A percentile compares a stretch with the other conserved stretches of the same genome.
Conservation (phyloP, 1,284 basidiomycete species). For the Pseudozyma tsukubaensis region DNA sequence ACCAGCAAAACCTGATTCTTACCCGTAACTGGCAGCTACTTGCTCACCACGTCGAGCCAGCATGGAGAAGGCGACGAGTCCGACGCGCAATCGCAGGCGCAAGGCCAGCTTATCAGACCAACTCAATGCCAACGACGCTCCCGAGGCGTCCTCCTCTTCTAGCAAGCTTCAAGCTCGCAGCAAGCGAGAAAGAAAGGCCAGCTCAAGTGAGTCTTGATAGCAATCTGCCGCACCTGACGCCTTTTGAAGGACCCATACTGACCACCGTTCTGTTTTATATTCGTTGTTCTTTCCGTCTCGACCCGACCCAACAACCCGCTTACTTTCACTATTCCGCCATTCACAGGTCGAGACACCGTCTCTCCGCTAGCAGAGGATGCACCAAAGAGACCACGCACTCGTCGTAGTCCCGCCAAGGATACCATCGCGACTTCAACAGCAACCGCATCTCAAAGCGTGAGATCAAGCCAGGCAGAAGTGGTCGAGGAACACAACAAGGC, state of each 20-base stretch:
- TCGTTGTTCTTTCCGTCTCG: no score
- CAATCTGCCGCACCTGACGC: no score
- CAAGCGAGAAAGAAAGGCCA: constrained; percentile 17
- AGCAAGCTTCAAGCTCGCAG: neutral
- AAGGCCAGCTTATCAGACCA: constrained; percentile 12
- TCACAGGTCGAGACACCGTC: constrained; percentile 11
- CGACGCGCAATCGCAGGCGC: constrained; percentile 15
- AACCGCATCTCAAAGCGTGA: neutral
- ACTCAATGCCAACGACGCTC: constrained; percentile 2
- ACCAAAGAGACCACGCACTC: constrained; percentile 16
- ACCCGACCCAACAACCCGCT: no score
- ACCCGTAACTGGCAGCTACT: neutral
- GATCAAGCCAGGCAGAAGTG: neutral
- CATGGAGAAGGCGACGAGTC: constrained; percentile 1
- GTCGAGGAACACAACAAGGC: neutral
- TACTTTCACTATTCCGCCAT: no score
- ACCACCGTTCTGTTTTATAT: no score
- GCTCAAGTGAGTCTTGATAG: neutral
- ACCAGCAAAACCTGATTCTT: neutral
- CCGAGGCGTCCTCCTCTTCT: constrained; percentile 8
- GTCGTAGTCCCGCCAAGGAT: constrained; percentile 25
- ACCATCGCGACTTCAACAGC: constrained; percentile 1
- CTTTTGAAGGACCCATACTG: no score
- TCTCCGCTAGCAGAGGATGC: constrained; percentile 15
- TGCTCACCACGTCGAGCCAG: neutral